Base-by-base conservation (phyloP, 2,329 filamentous ascomycete species). In the Pseudogymnoascus verrucosus region DNA sequence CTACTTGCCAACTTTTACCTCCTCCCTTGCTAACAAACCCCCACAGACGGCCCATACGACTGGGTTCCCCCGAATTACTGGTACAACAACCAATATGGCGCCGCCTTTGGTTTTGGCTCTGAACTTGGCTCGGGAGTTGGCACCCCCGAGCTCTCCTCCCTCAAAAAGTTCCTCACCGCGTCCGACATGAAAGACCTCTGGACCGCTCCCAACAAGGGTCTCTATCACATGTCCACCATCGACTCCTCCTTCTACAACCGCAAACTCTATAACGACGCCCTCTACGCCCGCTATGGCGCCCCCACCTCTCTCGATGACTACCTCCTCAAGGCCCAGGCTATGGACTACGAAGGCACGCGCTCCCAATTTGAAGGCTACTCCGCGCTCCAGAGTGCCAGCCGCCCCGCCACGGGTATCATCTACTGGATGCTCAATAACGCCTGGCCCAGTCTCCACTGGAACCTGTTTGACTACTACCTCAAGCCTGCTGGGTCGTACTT, bases 391-490 rank as follows among this genome's bases (percentile, higher is more conserved):
- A 81, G 71, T 65, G 76, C 76, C 1, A 71, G 74, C 0, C 75
- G 80, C 2, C 81, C 83, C 0, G 83, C 84, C 0, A 87, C 84
- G 0, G 85, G 85, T 0, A 60, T 83, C 59, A 81, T 88, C 14
- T 88, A 88, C 74, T 88, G 85, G 85, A 88, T 88, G 85, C 71
- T 88, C 62, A 87, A 86, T 67, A 81, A 81, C 54, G 85, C 85
- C 0, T 88, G 85, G 84, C 85, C 86, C 0, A 82, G 79, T 63
- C 74, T 88, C 28, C 85, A 88, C 69, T 89, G 86, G 85, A 83
- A 84, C 62, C 73, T 87, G 5, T 86, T 87, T 69, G 85, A 88
- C 67, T 84, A 84, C 70, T 87, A 87, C 66, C 72, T 87, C 42
- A 80, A 79, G 21, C 80, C 84, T 0, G 81, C 78, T 0, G 85